phyloP scores from a whole-genome alignment of 345 rosid genomes.

The Syzygium aqueum region DNA sequence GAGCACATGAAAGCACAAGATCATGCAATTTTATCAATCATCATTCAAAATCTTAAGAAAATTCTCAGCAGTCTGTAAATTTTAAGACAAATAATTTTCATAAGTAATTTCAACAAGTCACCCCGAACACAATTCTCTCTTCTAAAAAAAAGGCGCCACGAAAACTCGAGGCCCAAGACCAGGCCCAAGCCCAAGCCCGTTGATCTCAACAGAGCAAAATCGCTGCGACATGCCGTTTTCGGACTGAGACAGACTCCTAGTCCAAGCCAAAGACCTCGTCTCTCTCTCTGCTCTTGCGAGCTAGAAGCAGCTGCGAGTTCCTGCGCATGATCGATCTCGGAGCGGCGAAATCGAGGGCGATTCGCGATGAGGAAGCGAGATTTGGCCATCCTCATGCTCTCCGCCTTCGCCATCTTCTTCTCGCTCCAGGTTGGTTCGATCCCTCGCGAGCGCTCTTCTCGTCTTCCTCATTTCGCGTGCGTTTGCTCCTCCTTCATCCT shows the following conservation, averaged over 20 bases:
- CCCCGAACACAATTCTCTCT: not conserved
- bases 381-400: conserved; percentile 89
- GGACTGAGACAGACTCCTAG: not conserved
- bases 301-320: not conserved
- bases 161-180: conserved; percentile 1
- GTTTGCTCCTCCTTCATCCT: not conserved
- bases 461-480: not conserved
- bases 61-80: too few relatives aligned
- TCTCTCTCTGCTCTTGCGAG: not conserved
- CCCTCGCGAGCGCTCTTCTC: not conserved
- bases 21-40: not conserved
- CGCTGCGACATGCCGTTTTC: not conserved
- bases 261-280: not conserved
- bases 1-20: too few relatives aligned
- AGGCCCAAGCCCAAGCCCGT: not conserved
- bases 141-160: not conserved
- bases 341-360: not conserved
- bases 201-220: not conserved
- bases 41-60: not conserved
- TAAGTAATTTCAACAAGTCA: not conserved
- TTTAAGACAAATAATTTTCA: not conserved
- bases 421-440: conserved; percentile 87
- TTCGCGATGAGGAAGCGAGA: conserved; percentile 88
- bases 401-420: conserved; percentile 96
- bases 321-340: not conserved